These are phyloP conservation scores for Coprinellus micaceus DNA, from an alignment of 768 basidiomycete species.

Conservation along the genomic window DNA sequence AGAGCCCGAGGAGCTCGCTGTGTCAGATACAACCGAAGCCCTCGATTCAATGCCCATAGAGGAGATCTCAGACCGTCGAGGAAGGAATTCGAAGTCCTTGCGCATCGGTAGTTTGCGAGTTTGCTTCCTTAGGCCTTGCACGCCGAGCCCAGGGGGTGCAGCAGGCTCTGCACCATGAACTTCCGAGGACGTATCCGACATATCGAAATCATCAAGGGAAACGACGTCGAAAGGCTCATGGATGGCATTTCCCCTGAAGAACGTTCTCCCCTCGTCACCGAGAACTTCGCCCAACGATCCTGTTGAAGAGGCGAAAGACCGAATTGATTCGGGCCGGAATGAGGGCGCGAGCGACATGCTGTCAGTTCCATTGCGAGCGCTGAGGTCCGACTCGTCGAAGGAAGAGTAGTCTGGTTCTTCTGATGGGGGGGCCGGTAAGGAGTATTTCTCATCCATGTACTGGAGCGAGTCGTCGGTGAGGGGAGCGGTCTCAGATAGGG, in stretches of 20 bases:
- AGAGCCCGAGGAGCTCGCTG: conserved; percentile 39
- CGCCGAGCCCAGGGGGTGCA: conserved; percentile 40
- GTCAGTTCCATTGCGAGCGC: not conserved
- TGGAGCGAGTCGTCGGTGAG: not conserved
- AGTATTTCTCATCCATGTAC: not conserved
- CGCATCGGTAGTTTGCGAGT: conserved; percentile 65
- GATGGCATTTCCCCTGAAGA: conserved; percentile 34
- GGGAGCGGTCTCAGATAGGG: conserved; percentile 11
- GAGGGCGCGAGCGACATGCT: not conserved
- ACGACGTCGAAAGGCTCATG: conserved; percentile 69
- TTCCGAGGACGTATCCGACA: conserved; percentile 75
- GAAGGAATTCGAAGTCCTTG: conserved; percentile 77
- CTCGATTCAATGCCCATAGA: conserved; percentile 73
- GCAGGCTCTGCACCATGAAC: conserved; percentile 31
- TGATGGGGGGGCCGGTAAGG: conserved; percentile 7
- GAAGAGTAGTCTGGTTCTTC: not conserved
- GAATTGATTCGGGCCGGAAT: conserved; percentile 33
- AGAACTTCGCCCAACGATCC: conserved; percentile 46
- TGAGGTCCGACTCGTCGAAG: not conserved
- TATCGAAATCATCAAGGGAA: conserved; percentile 73
- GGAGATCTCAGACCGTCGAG: conserved; percentile 65
- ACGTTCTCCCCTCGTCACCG: conserved; percentile 28
- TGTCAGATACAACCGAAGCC: conserved; percentile 53
- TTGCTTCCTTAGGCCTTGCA: conserved; percentile 36
- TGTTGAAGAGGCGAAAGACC: conserved; percentile 39